Base-by-base conservation (phyloP, 78 protist genomes). In the Mantamonas sphyraenae region DNA sequence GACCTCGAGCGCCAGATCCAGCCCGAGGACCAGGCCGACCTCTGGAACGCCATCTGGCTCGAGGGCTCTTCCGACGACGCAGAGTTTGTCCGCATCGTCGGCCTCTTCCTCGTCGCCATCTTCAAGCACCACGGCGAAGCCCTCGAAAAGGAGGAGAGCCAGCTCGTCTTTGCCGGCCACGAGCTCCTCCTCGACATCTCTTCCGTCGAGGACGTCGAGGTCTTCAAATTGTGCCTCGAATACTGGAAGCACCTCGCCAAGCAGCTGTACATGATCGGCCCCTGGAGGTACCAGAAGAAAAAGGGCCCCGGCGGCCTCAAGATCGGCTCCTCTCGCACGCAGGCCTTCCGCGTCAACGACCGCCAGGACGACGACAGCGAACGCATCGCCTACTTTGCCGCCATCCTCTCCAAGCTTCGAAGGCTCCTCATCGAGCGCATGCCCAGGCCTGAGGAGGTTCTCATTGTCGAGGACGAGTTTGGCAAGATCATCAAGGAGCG, bases 391-490 rank as follows among this genome's bases (percentile, higher is more conserved):
- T n/a, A n/a, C n/a, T n/a, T n/a, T 79, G 74, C 66, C n/a, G 47
- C 64, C 2, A 34, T 92, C 35, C 80, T 97, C 24, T 10, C 78
- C 30, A 37, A 81, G 26, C 91, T 93, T 50, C 83, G 99, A 26
- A 1, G 30, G 45, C 75, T 89, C 14, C 34, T 97, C 71, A 90
- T 97, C 65, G 24, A 57, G 30, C 78, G 80, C 24, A 96, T 97
- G 98, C 93, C 97, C 53, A 90, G 83, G 77, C 99, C 99, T 30
- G 99, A 97, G 76, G 99, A 97, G 64, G 86, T 90, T 51, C 81
- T 97, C 39, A 74, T 97, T 8, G 88, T 91, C 2, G 98, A 93
- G 65, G 93, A 90, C 53, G 99, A 96, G 51, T 63, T 79, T 34
- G 99, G 99, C 33, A 82, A 93, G 59, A 65, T 93, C 34, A 86